Evolutionary conservation across 2,329 filamentous ascomycete genomes (phyloP).

Genomic region (Beauveria sp.): DNA sequence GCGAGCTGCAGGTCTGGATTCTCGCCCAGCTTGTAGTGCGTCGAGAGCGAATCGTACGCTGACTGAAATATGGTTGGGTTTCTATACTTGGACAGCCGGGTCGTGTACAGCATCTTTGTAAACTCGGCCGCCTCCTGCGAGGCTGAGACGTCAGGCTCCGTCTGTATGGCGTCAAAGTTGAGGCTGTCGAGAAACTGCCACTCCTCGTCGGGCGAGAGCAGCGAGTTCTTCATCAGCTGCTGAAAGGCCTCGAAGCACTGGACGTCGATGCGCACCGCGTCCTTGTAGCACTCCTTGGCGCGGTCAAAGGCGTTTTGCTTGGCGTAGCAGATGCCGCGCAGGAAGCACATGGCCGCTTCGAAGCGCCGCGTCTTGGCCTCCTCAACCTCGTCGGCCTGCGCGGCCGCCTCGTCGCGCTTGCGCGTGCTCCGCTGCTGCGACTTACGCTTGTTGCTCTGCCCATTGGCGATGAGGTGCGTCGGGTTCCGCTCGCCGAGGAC

Average conservation of each 20-base stretch:
- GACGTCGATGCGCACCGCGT: constrained; percentile 91
- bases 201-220: constrained; percentile 85
- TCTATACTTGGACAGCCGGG: constrained; percentile 88
- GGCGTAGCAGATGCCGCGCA: constrained; percentile 87
- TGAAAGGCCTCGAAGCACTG: constrained; percentile 98
- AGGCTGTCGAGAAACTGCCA: constrained; percentile 82
- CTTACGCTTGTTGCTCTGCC: constrained; percentile 31
- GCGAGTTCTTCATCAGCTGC: constrained; percentile 91
- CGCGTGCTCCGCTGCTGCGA: constrained; percentile 25
- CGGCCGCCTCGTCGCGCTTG: constrained; percentile 24
- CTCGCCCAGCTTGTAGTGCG: constrained; percentile 78
- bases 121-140: constrained; percentile 89
- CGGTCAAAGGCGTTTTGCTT: constrained; percentile 97
- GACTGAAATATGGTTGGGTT: constrained; percentile 75
- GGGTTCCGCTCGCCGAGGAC: constrained; percentile 90
- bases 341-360: constrained; percentile 95
- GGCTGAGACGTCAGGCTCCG: constrained; percentile 55
- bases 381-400: constrained; percentile 43
- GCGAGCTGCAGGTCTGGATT: constrained; percentile 90
- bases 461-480: constrained; percentile 70
- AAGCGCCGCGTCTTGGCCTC: constrained; percentile 72
- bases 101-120: constrained; percentile 93
- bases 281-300: constrained; percentile 97
- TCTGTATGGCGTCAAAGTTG: constrained; percentile 77
- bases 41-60: constrained; percentile 84